Evolutionary conservation across 805 yeast species (phyloP), one percentile per base, ranked within the genome.

Genomic region (Wickerhamiella siamensis): DNA sequence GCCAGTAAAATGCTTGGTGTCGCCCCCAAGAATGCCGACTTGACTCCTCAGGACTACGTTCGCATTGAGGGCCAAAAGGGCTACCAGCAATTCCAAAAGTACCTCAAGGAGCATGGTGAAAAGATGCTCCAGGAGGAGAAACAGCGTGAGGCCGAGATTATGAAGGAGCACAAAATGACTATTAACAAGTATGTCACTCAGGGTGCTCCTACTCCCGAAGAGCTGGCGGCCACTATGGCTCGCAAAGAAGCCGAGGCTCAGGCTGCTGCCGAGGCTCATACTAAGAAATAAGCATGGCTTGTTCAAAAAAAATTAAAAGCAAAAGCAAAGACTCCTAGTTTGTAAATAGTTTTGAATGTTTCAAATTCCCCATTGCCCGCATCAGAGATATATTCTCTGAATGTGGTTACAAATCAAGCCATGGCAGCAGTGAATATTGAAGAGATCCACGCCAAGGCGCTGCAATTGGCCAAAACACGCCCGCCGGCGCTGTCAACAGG

Each of bases 21-120:
- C 33, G 61, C 64, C 37, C 51, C 65, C 57, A 20, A 38, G 27
- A 43, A 39, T 38, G 57, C 71, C 56, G 78, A 78, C 47, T 75
- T 77, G 63, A 75, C 79, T 79, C 95, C 95, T 24, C 71, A 86
- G 59, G 98, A 88, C 63, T 59, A 75, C 43, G 77, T 87, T 51
- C 80, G 96, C 59, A 93, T 84, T 58, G 88, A 83, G 58, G 95
- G 95, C 53, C 94, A 84, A 63, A 74, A 76, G 65, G 84, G 83
- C 60, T 88, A 84, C 61, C 77, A 79, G 53, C 75, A 77, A 52
- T 81, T 84, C 75, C 77, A 77, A 64, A 76, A 80, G 62, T 68
- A 83, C 54, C 70, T 86, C 52, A 83, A 79, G 55, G 95, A 87
- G 66, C 93, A 88, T 62, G 84, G 69, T 35, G 64, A 64, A 46